Base-by-base conservation (phyloP, 2,329 filamentous ascomycete species). In the Xylaria sp. region DNA sequence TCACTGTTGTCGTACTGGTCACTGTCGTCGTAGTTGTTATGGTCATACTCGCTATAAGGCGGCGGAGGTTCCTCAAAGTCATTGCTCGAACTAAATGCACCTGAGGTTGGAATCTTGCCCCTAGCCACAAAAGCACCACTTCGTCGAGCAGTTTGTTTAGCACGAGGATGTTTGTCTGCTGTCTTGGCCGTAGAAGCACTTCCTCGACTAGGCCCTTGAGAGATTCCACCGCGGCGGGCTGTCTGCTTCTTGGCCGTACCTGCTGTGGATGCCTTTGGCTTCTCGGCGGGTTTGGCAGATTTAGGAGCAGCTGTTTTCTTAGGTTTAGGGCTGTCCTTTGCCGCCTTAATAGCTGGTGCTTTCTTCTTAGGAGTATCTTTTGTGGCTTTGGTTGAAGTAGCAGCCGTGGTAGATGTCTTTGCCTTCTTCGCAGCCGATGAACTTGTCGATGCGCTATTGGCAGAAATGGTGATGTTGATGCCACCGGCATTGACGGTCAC, bases 381-480 rank as follows among this genome's bases (percentile, higher is more conserved):
- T 52, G n/a, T 47, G 57, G 58, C 15, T 62, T 51, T 25, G 53
- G 69, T 74, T 65, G 35, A 27, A 43, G 58, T n/a, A 10, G 49
- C 48, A 17, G 57, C 54, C 17, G 62, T 58, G 7, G 65, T 21
- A 8, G 68, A 62, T 9, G 54, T 58, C 65, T 72, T 75, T 4
- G 69, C 44, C 63, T 68, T 74, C 66, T 74, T 75, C 17, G 65
- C 33, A 13, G 62, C 38, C 3, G 67, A 55, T 54, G 60, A 54
- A 23, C 54, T 65, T n/a, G 53, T 58, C 31, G 67, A 58, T 25
- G 44, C 58, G 35, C 49, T 67, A 27, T 63, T 68, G 10, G 70
- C 62, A 13, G 70, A 70, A 27, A 74, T 54, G 5, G 64, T 71
- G 46, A 74, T 67, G 19, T 71, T 72, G 47, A 73, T 64, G n/a